phyloP scores from a whole-genome alignment of 306 rosid genomes.

The Lathyrus oleraceus region DNA sequence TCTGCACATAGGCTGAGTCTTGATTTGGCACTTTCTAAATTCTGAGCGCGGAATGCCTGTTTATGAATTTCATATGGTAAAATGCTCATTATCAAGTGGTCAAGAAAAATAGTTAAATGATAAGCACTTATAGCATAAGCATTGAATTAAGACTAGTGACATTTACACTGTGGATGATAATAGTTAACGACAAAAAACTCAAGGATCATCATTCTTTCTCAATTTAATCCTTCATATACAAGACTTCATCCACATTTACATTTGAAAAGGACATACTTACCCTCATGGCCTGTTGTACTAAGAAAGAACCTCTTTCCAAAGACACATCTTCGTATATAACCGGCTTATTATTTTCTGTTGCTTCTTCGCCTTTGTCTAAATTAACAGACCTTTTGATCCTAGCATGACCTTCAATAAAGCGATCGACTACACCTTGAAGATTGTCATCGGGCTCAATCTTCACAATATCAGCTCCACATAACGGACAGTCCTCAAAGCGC shows the following conservation, averaged over 20 bases:
- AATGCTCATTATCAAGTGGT: too few relatives aligned
- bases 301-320: conserved; percentile 94
- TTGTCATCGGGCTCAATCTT: conserved; percentile 72
- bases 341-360: conserved; percentile 53
- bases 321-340: conserved; percentile 90
- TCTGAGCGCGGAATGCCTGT: too few relatives aligned
- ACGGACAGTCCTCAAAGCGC: conserved; percentile 83
- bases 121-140: too few relatives aligned
- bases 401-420: conserved; percentile 96
- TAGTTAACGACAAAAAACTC: not conserved
- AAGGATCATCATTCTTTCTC: conserved; percentile 10
- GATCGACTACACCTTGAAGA: conserved; percentile 81
- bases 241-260: not conserved
- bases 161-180: not conserved
- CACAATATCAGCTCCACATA: conserved; percentile 90
- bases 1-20: too few relatives aligned
- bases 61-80: too few relatives aligned
- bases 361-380: conserved; percentile 55
- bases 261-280: conserved; percentile 44
- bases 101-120: too few relatives aligned
- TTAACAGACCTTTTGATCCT: conserved; percentile 78
- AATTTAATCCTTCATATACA: conserved; percentile 30
- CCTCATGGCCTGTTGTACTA: conserved; percentile 99
- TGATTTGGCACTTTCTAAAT: too few relatives aligned
- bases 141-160: too few relatives aligned